phyloP scores from a whole-genome alignment of 2,329 filamentous ascomycete species.

The Pseudogymnoascus sp. region DNA sequence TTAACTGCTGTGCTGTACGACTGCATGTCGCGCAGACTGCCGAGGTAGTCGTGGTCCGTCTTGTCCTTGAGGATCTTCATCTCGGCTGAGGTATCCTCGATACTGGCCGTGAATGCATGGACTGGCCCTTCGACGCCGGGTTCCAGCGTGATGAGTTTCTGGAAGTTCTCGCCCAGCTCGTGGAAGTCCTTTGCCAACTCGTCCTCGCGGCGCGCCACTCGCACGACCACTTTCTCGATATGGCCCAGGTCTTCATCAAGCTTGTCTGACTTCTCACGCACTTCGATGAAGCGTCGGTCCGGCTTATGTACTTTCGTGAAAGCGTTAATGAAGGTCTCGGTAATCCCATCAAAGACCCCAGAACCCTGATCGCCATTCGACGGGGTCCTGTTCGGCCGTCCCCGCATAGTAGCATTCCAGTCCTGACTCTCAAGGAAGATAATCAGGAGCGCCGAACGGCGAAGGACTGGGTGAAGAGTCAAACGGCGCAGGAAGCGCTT shows the following conservation, averaged over 20 bases:
- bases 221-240: conserved; percentile 90
- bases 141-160: conserved; percentile 83
- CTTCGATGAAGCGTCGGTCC: conserved; percentile 89
- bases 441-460: conserved; percentile 72
- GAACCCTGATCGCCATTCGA: conserved; percentile 40
- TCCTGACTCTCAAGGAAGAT: conserved; percentile 87
- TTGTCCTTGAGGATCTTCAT: conserved; percentile 77
- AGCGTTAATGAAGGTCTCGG: conserved; percentile 93
- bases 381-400: conserved; percentile 59
- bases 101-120: conserved; percentile 76
- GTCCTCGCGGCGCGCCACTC: conserved; percentile 77
- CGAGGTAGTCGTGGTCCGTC: conserved; percentile 93
- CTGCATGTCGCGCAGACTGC: conserved; percentile 89
- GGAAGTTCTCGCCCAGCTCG: conserved; percentile 89
- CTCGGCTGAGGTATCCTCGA: conserved; percentile 74
- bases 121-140: conserved; percentile 76
- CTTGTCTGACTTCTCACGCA: conserved; percentile 86
- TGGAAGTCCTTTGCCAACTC: conserved; percentile 83
- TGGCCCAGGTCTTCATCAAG: conserved; percentile 87
- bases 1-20: conserved; percentile 86
- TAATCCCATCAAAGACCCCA: conserved; percentile 88
- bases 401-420: conserved; percentile 94
- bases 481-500: conserved; percentile 84
- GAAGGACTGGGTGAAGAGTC: conserved; percentile 79
- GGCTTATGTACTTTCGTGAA: conserved; percentile 96